These are phyloP conservation scores for Daldinia concentrica DNA, from an alignment of 495 filamentous ascomycete genomes.

Conservation along the genomic window DNA sequence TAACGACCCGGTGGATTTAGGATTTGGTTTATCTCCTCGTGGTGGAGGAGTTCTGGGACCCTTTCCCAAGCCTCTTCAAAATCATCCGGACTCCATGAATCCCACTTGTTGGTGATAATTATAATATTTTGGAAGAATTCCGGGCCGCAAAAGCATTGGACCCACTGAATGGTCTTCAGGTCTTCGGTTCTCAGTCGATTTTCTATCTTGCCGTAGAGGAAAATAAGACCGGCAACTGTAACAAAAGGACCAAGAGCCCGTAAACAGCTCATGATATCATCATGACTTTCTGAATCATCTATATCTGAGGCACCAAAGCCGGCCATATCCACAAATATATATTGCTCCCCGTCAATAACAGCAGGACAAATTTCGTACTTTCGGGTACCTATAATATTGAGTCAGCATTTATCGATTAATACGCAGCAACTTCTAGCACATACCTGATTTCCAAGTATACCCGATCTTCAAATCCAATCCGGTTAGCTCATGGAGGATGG, in stretches of 20 bases:
- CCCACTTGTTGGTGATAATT: background rate
- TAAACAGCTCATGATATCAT: background rate
- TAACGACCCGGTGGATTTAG: background rate
- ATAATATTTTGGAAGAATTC: background rate
- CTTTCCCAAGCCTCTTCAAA: background rate
- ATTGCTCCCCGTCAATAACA: background rate
- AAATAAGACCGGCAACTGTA: background rate
- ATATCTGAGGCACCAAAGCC: background rate
- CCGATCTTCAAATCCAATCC: background rate
- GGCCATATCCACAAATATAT: background rate
- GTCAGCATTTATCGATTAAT: background rate
- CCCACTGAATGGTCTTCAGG: background rate
- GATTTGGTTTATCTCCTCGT: background rate
- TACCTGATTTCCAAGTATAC: background rate
- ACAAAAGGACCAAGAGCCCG: background rate
- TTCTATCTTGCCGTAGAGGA: background rate
- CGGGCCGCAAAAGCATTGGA: background rate
- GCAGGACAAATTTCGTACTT: constrained; percentile 2
- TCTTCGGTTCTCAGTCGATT: background rate
- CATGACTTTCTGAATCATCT: background rate
- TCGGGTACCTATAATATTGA: background rate
- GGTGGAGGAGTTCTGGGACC: background rate
- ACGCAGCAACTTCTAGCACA: background rate
- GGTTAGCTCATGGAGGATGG: background rate
- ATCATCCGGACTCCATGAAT: background rate